Conservation (phyloP, 208 protist genomes). For the Crithidia expoeki region DNA sequence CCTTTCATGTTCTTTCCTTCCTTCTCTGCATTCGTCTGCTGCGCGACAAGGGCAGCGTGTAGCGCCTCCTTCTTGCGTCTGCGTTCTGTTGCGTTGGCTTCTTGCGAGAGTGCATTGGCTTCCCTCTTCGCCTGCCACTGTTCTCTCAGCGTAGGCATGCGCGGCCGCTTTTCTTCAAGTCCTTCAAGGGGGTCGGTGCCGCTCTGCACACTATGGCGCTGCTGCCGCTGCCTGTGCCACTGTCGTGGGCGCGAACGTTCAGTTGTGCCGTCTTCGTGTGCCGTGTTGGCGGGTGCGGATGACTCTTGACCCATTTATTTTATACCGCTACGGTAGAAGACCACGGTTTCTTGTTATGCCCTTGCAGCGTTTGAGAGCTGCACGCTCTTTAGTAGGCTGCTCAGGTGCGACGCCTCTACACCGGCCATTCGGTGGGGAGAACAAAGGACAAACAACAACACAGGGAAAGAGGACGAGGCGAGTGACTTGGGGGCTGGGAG, state of each 20-base stretch:
- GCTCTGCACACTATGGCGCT: constrained; percentile 1
- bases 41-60: constrained; percentile 20
- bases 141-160: constrained; percentile 28
- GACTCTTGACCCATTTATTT: constrained; percentile 12
- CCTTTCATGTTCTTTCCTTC: constrained; percentile 1
- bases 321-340: too few species aligned
- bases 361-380: not conserved
- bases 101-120: constrained; percentile 16
- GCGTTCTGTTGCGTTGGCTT: constrained; percentile 26
- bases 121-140: constrained; percentile 29
- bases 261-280: not conserved
- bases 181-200: constrained; percentile 1
- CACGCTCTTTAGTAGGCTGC: too few species aligned
- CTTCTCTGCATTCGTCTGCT: constrained; percentile 27
- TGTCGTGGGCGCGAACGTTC: not conserved
- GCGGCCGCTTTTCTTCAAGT: constrained; percentile 8
- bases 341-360: not conserved
- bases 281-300: not conserved
- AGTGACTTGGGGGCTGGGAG: too few species aligned
- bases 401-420: too few species aligned
- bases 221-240: not conserved
- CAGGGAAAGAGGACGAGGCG: too few species aligned
- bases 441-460: too few species aligned
- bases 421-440: too few species aligned
- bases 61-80: constrained; percentile 29